Evolutionary conservation across 2,329 filamentous ascomycete genomes (phyloP).

Genomic region (Leptosphaerulina australis): DNA sequence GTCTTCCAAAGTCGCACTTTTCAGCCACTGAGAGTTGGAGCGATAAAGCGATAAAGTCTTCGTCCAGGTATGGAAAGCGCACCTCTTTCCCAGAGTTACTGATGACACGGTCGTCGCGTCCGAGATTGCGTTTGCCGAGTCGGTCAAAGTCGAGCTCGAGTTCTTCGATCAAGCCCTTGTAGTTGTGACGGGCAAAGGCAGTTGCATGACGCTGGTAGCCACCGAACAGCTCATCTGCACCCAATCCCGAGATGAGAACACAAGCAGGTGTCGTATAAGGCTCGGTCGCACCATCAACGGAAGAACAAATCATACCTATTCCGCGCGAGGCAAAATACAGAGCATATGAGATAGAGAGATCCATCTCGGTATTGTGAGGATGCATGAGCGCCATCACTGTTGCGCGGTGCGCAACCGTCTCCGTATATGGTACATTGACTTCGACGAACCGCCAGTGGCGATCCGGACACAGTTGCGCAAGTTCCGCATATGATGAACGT

Average conservation of each 20-base stretch:
- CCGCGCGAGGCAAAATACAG: slow-evolving; percentile 94
- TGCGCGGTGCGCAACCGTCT: slow-evolving; percentile 71
- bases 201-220: slow-evolving; percentile 85
- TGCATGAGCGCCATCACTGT: slow-evolving; percentile 78
- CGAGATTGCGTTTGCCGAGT: slow-evolving; percentile 91
- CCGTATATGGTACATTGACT: slow-evolving; percentile 81
- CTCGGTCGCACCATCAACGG: slow-evolving; percentile 34
- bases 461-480: slow-evolving; percentile 69
- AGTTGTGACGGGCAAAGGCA: slow-evolving; percentile 73
- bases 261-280: slow-evolving; percentile 73
- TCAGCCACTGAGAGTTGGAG: slow-evolving; percentile 75
- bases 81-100: slow-evolving; percentile 88
- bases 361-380: slow-evolving; percentile 98
- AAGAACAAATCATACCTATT: slow-evolving; percentile 54
- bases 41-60: slow-evolving; percentile 81
- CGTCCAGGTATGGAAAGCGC: slow-evolving; percentile 89
- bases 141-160: slow-evolving; percentile 83
- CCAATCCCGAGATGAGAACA: slow-evolving; percentile 88
- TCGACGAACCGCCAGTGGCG: slow-evolving; percentile 84
- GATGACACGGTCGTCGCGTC: slow-evolving; percentile 89
- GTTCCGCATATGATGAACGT: slow-evolving; percentile 76
- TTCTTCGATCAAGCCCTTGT: slow-evolving; percentile 76
- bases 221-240: slow-evolving; percentile 94
- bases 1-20: slow-evolving; percentile 82
- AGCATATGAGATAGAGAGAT: slow-evolving; percentile 89